Percentiles rank a stretch among this genome's conserved stretches.
phyloP scores from a whole-genome alignment of 2,329 filamentous ascomycete species.

The Leptographium galeiforme region DNA sequence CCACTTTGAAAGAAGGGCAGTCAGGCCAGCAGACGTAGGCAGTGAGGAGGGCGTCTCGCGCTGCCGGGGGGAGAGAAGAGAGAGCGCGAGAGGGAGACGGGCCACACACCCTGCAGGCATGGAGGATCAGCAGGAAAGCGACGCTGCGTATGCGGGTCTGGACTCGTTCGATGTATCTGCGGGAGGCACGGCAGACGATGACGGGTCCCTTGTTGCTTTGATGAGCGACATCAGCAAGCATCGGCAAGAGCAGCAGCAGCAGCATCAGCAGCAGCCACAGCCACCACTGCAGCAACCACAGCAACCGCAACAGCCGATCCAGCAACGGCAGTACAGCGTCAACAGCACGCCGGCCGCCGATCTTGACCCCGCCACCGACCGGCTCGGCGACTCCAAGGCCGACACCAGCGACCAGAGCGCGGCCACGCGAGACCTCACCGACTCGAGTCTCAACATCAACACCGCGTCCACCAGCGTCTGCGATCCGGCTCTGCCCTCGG shows the following conservation, averaged over 20 bases:
- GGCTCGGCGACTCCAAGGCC: too few relatives aligned
- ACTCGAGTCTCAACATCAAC: conserved; percentile 2
- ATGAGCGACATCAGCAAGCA: conserved; percentile 7
- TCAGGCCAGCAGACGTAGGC: not conserved
- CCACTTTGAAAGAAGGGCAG: not conserved
- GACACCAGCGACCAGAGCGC: conserved; percentile 13
- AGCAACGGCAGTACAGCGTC: not conserved
- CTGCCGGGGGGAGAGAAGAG: not conserved
- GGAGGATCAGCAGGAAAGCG: conserved; percentile 9
- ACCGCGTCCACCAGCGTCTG: conserved; percentile 12
- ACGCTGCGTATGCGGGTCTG: conserved; percentile 10
- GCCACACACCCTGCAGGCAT: conserved; percentile 2
- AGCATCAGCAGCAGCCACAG: not conserved
- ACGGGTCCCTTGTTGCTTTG: conserved; percentile 3
- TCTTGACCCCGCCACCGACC: too few relatives aligned
- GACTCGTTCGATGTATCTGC: conserved; percentile 9
- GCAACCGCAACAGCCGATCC: conserved; percentile 1
- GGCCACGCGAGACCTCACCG: conserved; percentile 10
- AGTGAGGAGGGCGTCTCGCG: not conserved
- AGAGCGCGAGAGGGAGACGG: not conserved
- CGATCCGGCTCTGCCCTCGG: not conserved
- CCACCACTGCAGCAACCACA: not conserved
- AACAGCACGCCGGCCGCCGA: not conserved
- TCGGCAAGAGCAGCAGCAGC: not conserved
- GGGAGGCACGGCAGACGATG: conserved; percentile 1